These are phyloP conservation scores for Alternaria infectoria DNA, from an alignment of 2,329 filamentous ascomycete species.

Conservation along the genomic window DNA sequence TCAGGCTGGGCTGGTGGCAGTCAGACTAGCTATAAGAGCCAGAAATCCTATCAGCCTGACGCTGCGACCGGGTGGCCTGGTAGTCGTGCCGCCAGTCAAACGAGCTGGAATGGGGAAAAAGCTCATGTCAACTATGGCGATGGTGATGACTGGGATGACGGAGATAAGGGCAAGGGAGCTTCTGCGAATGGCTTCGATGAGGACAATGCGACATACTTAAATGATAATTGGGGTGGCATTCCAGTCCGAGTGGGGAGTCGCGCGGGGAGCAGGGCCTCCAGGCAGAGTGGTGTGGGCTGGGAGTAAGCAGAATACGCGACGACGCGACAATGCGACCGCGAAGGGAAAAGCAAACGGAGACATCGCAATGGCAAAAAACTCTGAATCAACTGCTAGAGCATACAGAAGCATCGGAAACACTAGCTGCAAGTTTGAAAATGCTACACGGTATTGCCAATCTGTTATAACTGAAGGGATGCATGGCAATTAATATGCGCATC, in stretches of 20 bases:
- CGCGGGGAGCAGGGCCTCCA: neutral
- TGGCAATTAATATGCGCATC: neutral
- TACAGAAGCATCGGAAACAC: neutral
- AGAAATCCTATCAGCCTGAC: neutral
- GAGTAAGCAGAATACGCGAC: neutral
- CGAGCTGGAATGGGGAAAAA: slow-evolving; percentile 1
- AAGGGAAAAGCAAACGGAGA: neutral
- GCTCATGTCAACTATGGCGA: neutral
- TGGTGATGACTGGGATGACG: slow-evolving; percentile 4
- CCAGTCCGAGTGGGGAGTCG: slow-evolving; percentile 21
- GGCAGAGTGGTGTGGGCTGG: slow-evolving; percentile 12
- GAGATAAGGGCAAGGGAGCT: neutral
- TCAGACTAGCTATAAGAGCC: neutral
- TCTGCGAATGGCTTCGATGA: slow-evolving; percentile 29
- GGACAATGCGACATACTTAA: slow-evolving; percentile 29
- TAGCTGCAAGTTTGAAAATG: neutral
- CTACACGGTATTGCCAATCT: neutral
- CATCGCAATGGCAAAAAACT: neutral
- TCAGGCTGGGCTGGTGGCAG: neutral
- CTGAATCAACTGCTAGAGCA: neutral
- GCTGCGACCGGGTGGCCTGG: neutral
- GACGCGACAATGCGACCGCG: neutral
- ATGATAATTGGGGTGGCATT: slow-evolving; percentile 25
- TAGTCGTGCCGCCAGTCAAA: neutral
- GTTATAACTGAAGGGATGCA: neutral